Evolutionary conservation across 169 alveolate genomes (phyloP).

Genomic region (Cryptosporidium canis): DNA sequence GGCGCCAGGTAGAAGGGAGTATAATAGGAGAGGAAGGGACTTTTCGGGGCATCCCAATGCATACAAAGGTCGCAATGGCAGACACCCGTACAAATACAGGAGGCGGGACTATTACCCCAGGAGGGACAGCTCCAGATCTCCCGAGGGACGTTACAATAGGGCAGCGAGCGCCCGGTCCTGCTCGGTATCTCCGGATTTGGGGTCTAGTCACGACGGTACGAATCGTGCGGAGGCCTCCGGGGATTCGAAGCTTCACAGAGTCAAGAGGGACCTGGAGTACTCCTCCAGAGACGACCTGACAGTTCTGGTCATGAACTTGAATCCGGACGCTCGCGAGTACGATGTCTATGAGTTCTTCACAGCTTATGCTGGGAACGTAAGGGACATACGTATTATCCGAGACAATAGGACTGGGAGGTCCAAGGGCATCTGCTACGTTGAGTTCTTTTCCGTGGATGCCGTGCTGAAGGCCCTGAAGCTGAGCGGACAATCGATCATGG

Average conservation of each 20-base stretch:
- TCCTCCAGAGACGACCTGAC: slow-evolving; percentile 98
- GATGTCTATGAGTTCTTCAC: slow-evolving; percentile 94
- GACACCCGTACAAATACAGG: background rate
- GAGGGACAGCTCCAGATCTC: background rate
- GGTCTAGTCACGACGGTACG: background rate
- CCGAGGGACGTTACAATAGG: background rate
- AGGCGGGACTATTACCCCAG: background rate
- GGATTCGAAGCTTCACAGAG: slow-evolving; percentile 80
- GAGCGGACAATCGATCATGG: slow-evolving; percentile 90
- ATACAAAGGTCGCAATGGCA: background rate
- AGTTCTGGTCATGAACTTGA: slow-evolving; percentile 92
- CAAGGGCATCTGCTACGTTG: slow-evolving; percentile 98
- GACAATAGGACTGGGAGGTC: slow-evolving; percentile 95
- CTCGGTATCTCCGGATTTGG: background rate
- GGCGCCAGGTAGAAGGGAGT: background rate
- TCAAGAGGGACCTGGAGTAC: slow-evolving; percentile 92
- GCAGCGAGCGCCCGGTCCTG: background rate
- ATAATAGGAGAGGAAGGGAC: background rate
- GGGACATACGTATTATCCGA: slow-evolving; percentile 95
- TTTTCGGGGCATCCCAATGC: background rate
- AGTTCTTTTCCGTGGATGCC: slow-evolving; percentile 94
- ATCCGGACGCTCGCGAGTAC: slow-evolving; percentile 93
- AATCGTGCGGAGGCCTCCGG: background rate
- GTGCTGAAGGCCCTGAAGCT: slow-evolving; percentile 94
- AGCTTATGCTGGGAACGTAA: slow-evolving; percentile 94